phyloP scores from a whole-genome alignment of 129 eudicot species.

The Escallonia rubra region DNA sequence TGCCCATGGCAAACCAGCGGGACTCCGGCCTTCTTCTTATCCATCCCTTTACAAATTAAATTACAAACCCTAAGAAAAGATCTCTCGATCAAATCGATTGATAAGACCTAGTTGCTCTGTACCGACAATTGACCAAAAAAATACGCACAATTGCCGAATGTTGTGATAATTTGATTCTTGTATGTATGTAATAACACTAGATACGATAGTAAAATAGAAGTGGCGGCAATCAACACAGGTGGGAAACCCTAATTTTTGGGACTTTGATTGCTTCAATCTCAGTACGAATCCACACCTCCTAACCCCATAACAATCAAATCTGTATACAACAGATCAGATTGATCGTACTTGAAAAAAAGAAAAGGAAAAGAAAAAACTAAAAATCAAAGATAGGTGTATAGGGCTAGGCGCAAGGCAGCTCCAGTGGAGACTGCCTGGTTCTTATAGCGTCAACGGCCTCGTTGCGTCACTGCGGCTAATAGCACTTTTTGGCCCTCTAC shows the following conservation, averaged over 20 bases:
- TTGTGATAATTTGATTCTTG: background rate
- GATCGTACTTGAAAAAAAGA: background rate
- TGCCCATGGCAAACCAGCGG: constrained; percentile 67
- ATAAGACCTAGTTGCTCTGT: background rate
- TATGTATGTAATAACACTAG: too few species aligned
- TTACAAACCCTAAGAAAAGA: background rate
- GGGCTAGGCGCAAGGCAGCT: constrained; percentile 21
- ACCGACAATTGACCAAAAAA: constrained; percentile 20
- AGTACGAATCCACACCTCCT: constrained; percentile 39
- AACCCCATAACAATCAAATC: constrained; percentile 24
- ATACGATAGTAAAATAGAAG: background rate
- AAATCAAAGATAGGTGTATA: constrained; percentile 11
- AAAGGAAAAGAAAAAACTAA: background rate
- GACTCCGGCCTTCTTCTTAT: constrained; percentile 48
- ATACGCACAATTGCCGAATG: background rate
- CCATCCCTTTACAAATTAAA: constrained; percentile 21
- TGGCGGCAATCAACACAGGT: constrained; percentile 43
- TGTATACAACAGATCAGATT: constrained; percentile 18
- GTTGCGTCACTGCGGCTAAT: too few species aligned
- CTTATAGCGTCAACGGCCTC: constrained; percentile 5
- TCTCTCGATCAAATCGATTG: background rate
- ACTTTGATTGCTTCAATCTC: constrained; percentile 5
- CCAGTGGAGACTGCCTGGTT: background rate
- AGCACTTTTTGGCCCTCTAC: too few species aligned
- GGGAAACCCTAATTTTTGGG: constrained; percentile 29